These are phyloP conservation scores for Kluyveromyces sp. DNA, from an alignment of 1,139 yeast genomes.

Conservation along the genomic window DNA sequence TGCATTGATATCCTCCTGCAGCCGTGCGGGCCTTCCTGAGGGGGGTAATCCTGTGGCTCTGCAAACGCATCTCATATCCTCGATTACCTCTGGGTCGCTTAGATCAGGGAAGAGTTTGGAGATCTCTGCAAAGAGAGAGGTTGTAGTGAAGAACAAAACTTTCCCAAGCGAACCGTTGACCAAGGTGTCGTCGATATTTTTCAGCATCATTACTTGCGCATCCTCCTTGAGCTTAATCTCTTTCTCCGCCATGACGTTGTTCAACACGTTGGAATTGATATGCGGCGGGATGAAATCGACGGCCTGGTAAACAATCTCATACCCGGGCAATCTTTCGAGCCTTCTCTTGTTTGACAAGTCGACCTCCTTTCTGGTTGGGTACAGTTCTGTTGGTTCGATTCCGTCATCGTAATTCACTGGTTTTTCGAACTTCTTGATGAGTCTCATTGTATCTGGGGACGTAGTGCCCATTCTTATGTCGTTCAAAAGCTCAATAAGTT, in stretches of 20 bases:
- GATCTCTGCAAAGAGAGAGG: constrained; percentile 18
- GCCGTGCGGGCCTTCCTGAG: constrained; percentile 18
- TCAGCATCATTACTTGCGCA: constrained; percentile 94
- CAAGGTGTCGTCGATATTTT: constrained; percentile 74
- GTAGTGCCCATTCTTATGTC: constrained; percentile 62
- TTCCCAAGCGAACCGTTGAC: constrained; percentile 92
- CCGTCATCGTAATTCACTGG: constrained; percentile 59
- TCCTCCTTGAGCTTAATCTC: constrained; percentile 60
- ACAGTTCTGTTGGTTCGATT: constrained; percentile 72
- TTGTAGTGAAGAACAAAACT: constrained; percentile 38
- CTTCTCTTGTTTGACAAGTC: constrained; percentile 56
- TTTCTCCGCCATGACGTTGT: constrained; percentile 56
- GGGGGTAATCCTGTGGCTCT: constrained; percentile 25
- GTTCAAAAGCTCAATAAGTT: constrained; percentile 66
- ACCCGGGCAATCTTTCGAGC: constrained; percentile 40
- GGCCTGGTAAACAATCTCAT: constrained; percentile 36
- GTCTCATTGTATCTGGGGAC: constrained; percentile 36
- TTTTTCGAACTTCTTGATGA: constrained; percentile 45
- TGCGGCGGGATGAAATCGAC: constrained; percentile 32
- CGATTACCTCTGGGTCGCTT: constrained; percentile 19
- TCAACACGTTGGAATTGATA: constrained; percentile 32
- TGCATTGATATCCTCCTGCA: constrained; percentile 19
- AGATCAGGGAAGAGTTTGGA: constrained; percentile 12
- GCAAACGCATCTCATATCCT: constrained; percentile 30
- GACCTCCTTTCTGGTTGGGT: constrained; percentile 69